Conservation (phyloP, 805 yeast species). For the Saturnispora bothae region DNA sequence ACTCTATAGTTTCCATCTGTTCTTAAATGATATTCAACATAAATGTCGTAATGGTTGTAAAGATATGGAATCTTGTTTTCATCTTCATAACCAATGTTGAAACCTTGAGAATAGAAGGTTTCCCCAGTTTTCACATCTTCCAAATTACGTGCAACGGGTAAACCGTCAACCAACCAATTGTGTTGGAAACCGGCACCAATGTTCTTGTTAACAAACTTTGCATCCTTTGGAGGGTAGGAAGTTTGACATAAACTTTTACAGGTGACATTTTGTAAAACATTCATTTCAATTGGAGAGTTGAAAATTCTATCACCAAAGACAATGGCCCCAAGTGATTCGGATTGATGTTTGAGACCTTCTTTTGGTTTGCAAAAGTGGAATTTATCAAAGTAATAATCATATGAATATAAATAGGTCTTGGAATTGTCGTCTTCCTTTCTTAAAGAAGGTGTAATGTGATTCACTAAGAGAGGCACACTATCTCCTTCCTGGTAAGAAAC, state of each 20-base stretch:
- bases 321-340: conserved; percentile 86
- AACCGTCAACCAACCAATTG: conserved; percentile 91
- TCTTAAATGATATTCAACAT: conserved; percentile 74
- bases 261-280: conserved; percentile 60
- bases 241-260: conserved; percentile 62
- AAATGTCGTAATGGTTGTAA: conserved; percentile 71
- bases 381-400: conserved; percentile 73
- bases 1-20: conserved; percentile 63
- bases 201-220: conserved; percentile 65
- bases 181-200: conserved; percentile 76
- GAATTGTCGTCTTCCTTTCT: conserved; percentile 31
- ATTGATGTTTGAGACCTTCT: conserved; percentile 57
- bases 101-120: conserved; percentile 69
- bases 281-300: conserved; percentile 77
- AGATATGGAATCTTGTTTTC: conserved; percentile 45
- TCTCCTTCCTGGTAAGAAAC: conserved; percentile 73
- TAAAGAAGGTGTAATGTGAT: conserved; percentile 78
- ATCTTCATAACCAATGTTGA: conserved; percentile 65
- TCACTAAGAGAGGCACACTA: conserved; percentile 66
- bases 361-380: conserved; percentile 78
- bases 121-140: conserved; percentile 48
- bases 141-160: conserved; percentile 73
- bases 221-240: conserved; percentile 53
- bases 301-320: conserved; percentile 93
- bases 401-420: conserved; percentile 55